Evolutionary conservation across 371 early-diverging fungal species (phyloP), one percentile per base, ranked within the genome.

Genomic region (Saksenaea vasiformis): DNA sequence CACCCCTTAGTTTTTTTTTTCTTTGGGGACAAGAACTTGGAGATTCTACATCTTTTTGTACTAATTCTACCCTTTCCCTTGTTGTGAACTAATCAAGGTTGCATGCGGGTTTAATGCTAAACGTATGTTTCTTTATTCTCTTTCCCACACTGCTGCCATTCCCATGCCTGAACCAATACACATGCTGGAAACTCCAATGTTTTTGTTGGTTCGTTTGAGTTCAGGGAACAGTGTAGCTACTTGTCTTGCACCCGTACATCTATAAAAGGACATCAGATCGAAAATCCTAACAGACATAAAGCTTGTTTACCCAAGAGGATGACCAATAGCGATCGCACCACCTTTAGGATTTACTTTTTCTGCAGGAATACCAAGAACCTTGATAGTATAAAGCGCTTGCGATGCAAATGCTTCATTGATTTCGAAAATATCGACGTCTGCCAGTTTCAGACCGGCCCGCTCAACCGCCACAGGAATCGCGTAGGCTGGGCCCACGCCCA

Each of bases 331-430:
- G 59, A 98, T 97, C 36, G 97, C 95, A 58, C 98, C 98, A 62
- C 98, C 98, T 83, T 94, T 91, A 54, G 95, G 95, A 83, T 98
- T 98, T 68, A 97, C 96, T 85, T 91, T 96, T 62, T 91, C 85
- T 64, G 79, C 61, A 61, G 86, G 85, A 54, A 98, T 85, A 35
- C 88, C 89, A 43, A 95, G 87, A 72, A 88, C 85, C 75, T 93
- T 83, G 36, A 95, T 87, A 59, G 87, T 90, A 86, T 93, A 95
- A 41, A 96, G 87, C 10, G 94, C 91, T 81, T 97, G 97, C 58
- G 96, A 95, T 24, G 97, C 96, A 80, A 98, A 98, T 11, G 98
- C 98, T 80, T 98, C 97, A 83, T 97, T 98, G 67, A 95, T 85
- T 78, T 93, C 93, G 57, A 82, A 82, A 56, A 93, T 71, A 67